Base-by-base conservation (phyloP, 192 early-diverging fungal species). In the Backusella westeae region DNA sequence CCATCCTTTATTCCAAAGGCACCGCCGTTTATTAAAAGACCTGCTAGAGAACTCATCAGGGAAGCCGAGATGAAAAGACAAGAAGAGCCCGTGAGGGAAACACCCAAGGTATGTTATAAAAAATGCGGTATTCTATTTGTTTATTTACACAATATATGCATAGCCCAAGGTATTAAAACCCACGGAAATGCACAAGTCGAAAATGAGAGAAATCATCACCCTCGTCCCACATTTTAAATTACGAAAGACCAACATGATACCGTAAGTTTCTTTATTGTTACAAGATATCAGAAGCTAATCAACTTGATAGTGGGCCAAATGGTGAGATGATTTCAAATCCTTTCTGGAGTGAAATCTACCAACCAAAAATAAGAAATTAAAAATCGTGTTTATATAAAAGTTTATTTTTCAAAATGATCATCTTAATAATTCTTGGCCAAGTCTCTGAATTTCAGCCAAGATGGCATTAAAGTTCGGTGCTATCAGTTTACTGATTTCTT, bases 381-480 rank as follows among this genome's bases (percentile, higher is more conserved):
- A 56, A 29, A 59, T 10, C 12, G 9, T 23, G 53, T 56, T 8
- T 56, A 26, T 56, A 15, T 12, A 44, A 3, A 38, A 38, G 36
- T 38, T 38, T 38, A 38, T 15, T 44, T 44, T 44, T 44, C 14
- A 15, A 44, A 32, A 44, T 44, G 42, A 44, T 56, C n/a, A 14
- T 53, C 4, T 53, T 21, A 53, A 53, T 53, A 53, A 53, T 19
- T 53, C 52, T 53, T n/a, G n/a, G 17, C 52, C 52, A 53, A 94
- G 69, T 36, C 91, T 82, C 75, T 91, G 84, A 67, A 94, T 90
- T 80, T 92, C 91, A 5, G 86, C 83, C 23, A 88, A 79, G 76
- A 93, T 88, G 2, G 91, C 90, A 65, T 79, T 71, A 67, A 86
- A 84, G 79, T 94, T 92, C n/a, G 88, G 87, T 36, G 75, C 81